phyloP scores from a whole-genome alignment of 768 basidiomycete genomes.

The Hericium alpestre region DNA sequence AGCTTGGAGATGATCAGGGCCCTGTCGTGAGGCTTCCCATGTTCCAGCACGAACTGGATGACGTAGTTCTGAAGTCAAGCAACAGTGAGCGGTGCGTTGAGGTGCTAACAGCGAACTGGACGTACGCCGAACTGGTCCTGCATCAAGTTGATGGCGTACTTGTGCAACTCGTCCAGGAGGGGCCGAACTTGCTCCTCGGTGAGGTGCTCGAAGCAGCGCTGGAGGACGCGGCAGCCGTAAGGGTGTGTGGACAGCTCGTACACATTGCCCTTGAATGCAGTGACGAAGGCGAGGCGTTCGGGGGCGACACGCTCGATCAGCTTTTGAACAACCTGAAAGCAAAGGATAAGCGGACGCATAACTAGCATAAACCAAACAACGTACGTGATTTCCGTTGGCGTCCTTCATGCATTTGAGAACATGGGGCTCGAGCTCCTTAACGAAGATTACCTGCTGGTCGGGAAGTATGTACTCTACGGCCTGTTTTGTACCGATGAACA shows the following conservation, averaged over 20 bases:
- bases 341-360: constrained; percentile 4
- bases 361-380: constrained; percentile 14
- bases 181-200: constrained; percentile 55
- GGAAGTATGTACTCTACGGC: constrained; percentile 74
- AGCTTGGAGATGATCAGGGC: constrained; percentile 56
- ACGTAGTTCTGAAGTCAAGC: constrained; percentile 68
- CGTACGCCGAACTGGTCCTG: constrained; percentile 85
- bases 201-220: constrained; percentile 83
- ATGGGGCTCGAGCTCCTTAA: constrained; percentile 69
- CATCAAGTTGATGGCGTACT: constrained; percentile 61
- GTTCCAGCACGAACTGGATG: constrained; percentile 83
- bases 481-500: constrained; percentile 27
- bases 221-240: constrained; percentile 91
- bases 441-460: constrained; percentile 67
- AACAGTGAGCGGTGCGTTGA: constrained; percentile 9
- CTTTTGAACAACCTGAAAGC: constrained; percentile 70
- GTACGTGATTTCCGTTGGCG: constrained; percentile 88
- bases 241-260: constrained; percentile 77
- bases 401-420: constrained; percentile 83
- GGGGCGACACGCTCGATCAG: constrained; percentile 71
- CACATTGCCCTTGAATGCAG: constrained; percentile 67
- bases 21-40: constrained; percentile 63
- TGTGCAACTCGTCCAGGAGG: constrained; percentile 76
- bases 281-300: constrained; percentile 67
- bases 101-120: constrained; percentile 2